A percentile compares a stretch with the other conserved stretches of the same genome.
These are phyloP conservation scores for Helichrysum umbraculigerum DNA, from an alignment of 129 eudicot genomes.

Conservation along the genomic window DNA sequence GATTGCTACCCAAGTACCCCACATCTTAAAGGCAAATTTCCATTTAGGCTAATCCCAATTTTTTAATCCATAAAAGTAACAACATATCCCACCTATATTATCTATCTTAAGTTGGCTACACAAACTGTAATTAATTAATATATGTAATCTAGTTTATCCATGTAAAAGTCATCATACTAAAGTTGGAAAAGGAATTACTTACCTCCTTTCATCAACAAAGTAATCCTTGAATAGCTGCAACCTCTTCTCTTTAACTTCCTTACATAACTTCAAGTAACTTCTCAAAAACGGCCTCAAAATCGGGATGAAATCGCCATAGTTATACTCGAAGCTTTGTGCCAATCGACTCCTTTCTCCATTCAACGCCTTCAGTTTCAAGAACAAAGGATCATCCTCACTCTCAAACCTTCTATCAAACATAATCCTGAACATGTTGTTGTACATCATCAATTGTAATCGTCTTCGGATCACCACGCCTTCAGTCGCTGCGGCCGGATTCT, in stretches of 20 bases:
- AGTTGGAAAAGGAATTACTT: constrained; percentile 27
- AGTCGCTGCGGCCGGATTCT: constrained; percentile 59
- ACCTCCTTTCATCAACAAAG: constrained; percentile 85
- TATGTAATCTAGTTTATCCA: not conserved
- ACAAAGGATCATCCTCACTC: constrained; percentile 75
- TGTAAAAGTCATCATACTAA: not conserved
- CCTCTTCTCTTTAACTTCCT: constrained; percentile 76
- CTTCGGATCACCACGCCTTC: constrained; percentile 63
- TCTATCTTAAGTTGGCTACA: not conserved
- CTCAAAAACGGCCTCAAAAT: constrained; percentile 83
- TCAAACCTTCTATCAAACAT: constrained; percentile 85
- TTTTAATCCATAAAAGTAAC: not conserved
- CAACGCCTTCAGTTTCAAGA: constrained; percentile 65
- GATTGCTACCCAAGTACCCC: too few species aligned
- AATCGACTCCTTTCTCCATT: constrained; percentile 89
- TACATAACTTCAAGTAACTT: constrained; percentile 69
- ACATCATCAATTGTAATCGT: constrained; percentile 80
- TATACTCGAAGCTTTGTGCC: constrained; percentile 83
- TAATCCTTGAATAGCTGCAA: constrained; percentile 79
- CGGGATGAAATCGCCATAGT: constrained; percentile 89
- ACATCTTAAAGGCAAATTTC: not conserved
- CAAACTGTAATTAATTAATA: not conserved
- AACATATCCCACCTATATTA: not conserved
- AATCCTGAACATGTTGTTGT: constrained; percentile 79
- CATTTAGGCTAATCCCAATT: not conserved